Conservation (phyloP, 192 early-diverging fungal genomes). For the Coemansia sp. region DNA sequence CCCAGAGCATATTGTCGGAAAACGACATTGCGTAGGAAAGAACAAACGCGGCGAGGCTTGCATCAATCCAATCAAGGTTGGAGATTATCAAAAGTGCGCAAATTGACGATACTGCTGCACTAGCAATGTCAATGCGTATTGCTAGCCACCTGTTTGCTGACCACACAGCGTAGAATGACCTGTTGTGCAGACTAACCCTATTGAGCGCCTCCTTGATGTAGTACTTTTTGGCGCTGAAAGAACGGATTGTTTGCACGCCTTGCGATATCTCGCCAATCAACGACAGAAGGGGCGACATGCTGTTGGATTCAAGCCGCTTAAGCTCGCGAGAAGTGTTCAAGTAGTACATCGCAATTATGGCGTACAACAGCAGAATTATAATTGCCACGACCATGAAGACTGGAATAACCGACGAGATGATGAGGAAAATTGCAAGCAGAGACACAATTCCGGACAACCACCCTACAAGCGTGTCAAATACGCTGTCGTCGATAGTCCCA, state of each 20-base stretch:
- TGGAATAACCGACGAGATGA: conserved; percentile 68
- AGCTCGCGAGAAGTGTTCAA: conserved; percentile 78
- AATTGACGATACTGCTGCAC: conserved; percentile 68
- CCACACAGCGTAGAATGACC: conserved; percentile 84
- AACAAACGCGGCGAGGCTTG: conserved; percentile 83
- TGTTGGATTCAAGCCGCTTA: conserved; percentile 81
- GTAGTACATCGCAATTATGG: conserved; percentile 68
- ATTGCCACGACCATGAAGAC: conserved; percentile 68
- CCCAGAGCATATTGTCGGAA: conserved; percentile 74
- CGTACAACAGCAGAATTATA: conserved; percentile 62
- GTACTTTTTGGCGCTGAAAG: conserved; percentile 70
- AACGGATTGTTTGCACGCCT: conserved; percentile 78
- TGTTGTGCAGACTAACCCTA: conserved; percentile 74
- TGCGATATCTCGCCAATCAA: conserved; percentile 77
- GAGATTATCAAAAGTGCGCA: conserved; percentile 67
- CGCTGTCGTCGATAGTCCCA: conserved; percentile 67
- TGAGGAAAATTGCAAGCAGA: conserved; percentile 57
- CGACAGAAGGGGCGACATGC: conserved; percentile 73
- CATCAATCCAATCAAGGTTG: conserved; percentile 60
- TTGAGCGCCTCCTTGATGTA: conserved; percentile 64
- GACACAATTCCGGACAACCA: conserved; percentile 58
- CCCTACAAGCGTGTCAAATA: conserved; percentile 57
- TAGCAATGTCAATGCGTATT: conserved; percentile 74
- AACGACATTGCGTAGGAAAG: conserved; percentile 84
- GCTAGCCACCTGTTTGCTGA: conserved; percentile 82